These are phyloP conservation scores for Thelonectria olida DNA, from an alignment of 2,329 filamentous ascomycete genomes.

Conservation along the genomic window DNA sequence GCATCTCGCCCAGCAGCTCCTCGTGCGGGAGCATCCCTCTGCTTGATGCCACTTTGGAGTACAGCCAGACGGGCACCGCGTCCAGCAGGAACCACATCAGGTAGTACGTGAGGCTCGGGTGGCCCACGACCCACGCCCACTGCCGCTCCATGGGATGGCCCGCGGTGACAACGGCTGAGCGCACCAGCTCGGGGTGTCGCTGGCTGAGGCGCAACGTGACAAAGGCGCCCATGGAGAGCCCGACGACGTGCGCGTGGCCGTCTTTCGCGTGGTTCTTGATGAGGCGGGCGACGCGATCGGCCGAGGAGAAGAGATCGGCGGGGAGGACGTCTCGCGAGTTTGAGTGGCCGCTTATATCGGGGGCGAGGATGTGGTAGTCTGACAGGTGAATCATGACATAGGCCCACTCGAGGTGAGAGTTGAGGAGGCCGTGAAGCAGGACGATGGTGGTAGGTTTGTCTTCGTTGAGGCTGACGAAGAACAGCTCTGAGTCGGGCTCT, in stretches of 20 bases:
- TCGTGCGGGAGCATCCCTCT: constrained; percentile 40
- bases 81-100: constrained; percentile 37
- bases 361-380: constrained; percentile 50
- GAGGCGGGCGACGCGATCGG: constrained; percentile 46
- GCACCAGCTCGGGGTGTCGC: constrained; percentile 46
- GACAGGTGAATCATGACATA: constrained; percentile 46
- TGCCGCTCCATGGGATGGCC: constrained; percentile 41
- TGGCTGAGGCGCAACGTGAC: constrained; percentile 44
- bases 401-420: constrained; percentile 46
- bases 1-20: constrained; percentile 46
- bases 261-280: constrained; percentile 48
- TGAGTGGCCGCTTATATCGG: constrained; percentile 52
- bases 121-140: constrained; percentile 36
- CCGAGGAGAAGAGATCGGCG: constrained; percentile 42
- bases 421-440: constrained; percentile 45
- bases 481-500: constrained; percentile 34
- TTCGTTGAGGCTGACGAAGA: constrained; percentile 41
- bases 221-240: constrained; percentile 52
- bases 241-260: constrained; percentile 50
- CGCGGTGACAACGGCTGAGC: constrained; percentile 47
- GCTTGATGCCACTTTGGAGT: constrained; percentile 39
- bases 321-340: constrained; percentile 44
- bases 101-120: constrained; percentile 41
- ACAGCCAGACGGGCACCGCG: constrained; percentile 40
- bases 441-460: constrained; percentile 42